Percentiles rank a stretch among this genome's conserved stretches.
Evolutionary conservation across 495 filamentous ascomycete species (phyloP).

Genomic region (Penicillium silybi): DNA sequence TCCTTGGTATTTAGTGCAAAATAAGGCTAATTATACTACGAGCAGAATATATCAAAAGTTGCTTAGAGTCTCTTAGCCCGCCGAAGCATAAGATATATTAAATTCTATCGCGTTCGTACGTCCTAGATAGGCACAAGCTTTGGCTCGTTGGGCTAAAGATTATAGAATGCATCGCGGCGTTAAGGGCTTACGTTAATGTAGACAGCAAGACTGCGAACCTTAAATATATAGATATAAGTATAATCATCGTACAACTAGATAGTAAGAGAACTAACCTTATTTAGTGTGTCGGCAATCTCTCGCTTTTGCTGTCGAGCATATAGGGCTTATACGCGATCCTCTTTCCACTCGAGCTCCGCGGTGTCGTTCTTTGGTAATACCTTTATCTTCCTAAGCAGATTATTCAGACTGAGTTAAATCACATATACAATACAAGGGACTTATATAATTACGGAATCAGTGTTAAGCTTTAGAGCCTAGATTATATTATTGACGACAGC

Average conservation of each 20-base stretch:
- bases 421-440: constrained; percentile 9
- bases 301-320: neutral
- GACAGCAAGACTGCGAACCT: constrained; percentile 7
- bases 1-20: neutral
- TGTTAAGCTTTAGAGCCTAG: too few species aligned
- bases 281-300: constrained; percentile 9
- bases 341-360: constrained; percentile 4
- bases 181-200: constrained; percentile 14
- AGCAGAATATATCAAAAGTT: neutral
- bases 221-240: constrained; percentile 1
- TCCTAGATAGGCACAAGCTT: constrained; percentile 17
- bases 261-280: too few species aligned
- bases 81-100: neutral
- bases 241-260: too few species aligned
- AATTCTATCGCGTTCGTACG: constrained; percentile 7
- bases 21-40: neutral
- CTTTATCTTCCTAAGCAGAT: constrained; percentile 12
- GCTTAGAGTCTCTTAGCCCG: too few species aligned
- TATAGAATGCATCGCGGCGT: constrained; percentile 5
- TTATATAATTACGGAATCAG: too few species aligned
- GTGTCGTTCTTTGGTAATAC: constrained; percentile 5
- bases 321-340: too few species aligned
- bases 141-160: constrained; percentile 2
- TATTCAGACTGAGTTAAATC: constrained; percentile 11
- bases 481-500: too few species aligned